Base-by-base conservation (phyloP, 257 asterid genomes). In the Solanum phureja region DNA sequence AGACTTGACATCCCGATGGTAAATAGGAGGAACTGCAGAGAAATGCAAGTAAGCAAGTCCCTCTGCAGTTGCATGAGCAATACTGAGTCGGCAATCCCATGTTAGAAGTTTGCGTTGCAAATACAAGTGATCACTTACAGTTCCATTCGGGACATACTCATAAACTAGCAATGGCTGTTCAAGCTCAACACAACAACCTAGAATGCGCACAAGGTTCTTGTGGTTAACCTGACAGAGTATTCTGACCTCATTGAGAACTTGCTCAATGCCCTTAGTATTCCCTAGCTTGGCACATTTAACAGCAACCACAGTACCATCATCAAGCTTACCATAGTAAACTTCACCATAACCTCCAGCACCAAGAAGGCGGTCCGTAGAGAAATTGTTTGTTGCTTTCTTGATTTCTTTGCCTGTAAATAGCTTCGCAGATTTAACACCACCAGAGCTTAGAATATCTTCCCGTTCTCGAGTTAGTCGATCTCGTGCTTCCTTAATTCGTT, bases 111-210 rank as follows among this genome's bases (percentile, higher is more conserved):
- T 92, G 33, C 91, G 72, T 14, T 89, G 87, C 4, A 19, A 23
- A 6, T 88, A 89, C 13, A 95, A 85, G 40, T 94, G 96, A 7
- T 96, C 98, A 2, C 92, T 71, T 1, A 96, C 93, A 9, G 94
- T 92, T 23, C 98, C 99, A 7, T 94, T 95, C 0, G 93, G 86
- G 23, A 95, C 89, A 79, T 92, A 96, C 90, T 96, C 99, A 76
- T 96, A 96, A 42, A 96, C 98, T 85, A 96, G 90, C 89, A 96
- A 81, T 0, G 99, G 99, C 27, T 94, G 98, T 85, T 95, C 95
- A 11, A 96, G 98, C 91, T 96, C 98, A 3, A 96, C 98, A 11
- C 99, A 96, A 74, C 99, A 95, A 49, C 98, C 99, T 13, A 96
- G 94, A 42, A 96, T 94, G 35, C 97, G 91, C 2, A 96, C 98